These are phyloP conservation scores for Syzygium oleosum DNA, from an alignment of 345 rosid species.

Conservation along the genomic window DNA sequence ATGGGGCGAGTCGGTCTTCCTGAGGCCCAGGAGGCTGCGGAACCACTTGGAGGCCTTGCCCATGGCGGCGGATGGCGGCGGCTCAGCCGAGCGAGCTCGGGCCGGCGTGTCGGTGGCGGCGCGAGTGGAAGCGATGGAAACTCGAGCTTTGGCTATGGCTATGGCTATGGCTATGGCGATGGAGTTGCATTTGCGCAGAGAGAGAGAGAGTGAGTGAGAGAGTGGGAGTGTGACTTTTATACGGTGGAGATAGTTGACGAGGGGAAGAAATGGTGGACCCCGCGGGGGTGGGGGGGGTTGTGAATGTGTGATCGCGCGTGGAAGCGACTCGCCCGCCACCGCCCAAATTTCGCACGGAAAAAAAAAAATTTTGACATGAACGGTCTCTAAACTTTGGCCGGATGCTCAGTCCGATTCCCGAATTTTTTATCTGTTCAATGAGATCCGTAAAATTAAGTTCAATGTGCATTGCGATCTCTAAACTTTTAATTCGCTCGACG, in stretches of 20 bases:
- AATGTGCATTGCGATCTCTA: accelerated
- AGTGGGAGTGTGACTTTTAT: neutral
- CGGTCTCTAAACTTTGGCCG: too few species aligned
- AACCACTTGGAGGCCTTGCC: slow-evolving; percentile 86
- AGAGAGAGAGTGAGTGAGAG: neutral
- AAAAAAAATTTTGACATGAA: too few species aligned
- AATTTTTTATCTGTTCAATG: too few species aligned
- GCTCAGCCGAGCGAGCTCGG: neutral
- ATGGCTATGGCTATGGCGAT: neutral
- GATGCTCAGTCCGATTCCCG: too few species aligned
- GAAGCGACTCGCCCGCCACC: neutral
- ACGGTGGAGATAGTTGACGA: neutral
- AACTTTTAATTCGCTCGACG: too few species aligned
- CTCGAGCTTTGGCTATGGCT: neutral
- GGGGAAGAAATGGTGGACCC: neutral
- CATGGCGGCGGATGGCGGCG: slow-evolving; percentile 25
- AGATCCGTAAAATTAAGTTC: too few species aligned
- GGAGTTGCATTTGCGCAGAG: neutral
- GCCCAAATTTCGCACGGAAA: neutral
- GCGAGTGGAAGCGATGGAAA: neutral
- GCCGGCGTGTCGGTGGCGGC: neutral
- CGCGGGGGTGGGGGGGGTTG: neutral
- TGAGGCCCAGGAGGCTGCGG: slow-evolving; percentile 58
- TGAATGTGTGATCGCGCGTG: neutral
- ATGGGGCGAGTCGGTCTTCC: slow-evolving; percentile 32